Evolutionary conservation across 257 asterid species (phyloP).

Genomic region (Solanum pinnatisectum): DNA sequence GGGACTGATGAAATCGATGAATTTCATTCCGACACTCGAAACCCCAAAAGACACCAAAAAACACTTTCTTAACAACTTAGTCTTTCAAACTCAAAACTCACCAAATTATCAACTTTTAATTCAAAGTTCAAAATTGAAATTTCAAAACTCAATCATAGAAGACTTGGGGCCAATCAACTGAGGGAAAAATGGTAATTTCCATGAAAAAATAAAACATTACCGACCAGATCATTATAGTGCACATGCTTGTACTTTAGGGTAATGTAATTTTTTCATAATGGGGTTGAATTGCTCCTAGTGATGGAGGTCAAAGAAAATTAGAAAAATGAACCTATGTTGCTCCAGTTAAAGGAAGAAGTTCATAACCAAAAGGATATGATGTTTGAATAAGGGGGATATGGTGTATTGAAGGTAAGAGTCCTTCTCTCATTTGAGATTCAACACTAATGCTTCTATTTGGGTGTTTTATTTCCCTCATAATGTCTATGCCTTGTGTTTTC

Average conservation of each 20-base stretch:
- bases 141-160: too few relatives aligned
- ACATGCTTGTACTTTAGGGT: not conserved
- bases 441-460: not conserved
- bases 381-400: not conserved
- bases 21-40: too few relatives aligned
- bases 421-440: not conserved
- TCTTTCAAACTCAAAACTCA: too few relatives aligned
- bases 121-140: too few relatives aligned
- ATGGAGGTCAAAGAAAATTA: not conserved
- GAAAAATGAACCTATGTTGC: not conserved
- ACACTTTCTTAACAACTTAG: too few relatives aligned
- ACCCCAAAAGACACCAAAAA: too few relatives aligned
- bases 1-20: too few relatives aligned
- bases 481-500: not conserved
- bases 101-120: too few relatives aligned
- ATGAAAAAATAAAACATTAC: not conserved
- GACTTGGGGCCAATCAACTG: too few relatives aligned
- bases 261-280: not conserved
- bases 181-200: not conserved
- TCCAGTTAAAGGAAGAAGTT: not conserved
- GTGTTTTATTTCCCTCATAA: not conserved
- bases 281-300: not conserved
- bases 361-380: not conserved
- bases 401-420: not conserved
- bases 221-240: not conserved